Conservation (phyloP, 2,329 filamentous ascomycete species). For the Aspergillus arachidicola region DNA sequence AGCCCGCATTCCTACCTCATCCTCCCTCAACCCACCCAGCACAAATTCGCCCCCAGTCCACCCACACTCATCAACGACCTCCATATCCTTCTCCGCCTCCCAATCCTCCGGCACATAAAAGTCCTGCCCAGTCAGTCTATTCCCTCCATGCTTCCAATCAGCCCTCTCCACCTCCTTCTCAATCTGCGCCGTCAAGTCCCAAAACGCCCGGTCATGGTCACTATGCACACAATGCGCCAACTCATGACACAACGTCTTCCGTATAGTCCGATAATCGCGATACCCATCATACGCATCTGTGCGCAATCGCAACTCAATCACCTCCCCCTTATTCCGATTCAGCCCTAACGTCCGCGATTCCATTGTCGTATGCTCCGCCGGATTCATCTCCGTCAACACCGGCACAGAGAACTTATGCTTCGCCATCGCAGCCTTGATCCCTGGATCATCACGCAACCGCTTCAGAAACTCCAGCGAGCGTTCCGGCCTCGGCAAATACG, state of each 20-base stretch:
- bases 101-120: slow-evolving; percentile 63
- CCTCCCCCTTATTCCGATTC: slow-evolving; percentile 84
- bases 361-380: slow-evolving; percentile 76
- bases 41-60: slow-evolving; percentile 82
- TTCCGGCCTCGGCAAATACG: slow-evolving; percentile 74
- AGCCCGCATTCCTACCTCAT: slow-evolving; percentile 39
- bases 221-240: slow-evolving; percentile 88
- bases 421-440: slow-evolving; percentile 81
- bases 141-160: slow-evolving; percentile 76
- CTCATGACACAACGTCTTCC: slow-evolving; percentile 92
- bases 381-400: slow-evolving; percentile 94
- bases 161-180: slow-evolving; percentile 80
- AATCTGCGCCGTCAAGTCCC: slow-evolving; percentile 84
- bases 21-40: slow-evolving; percentile 58
- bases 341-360: slow-evolving; percentile 82
- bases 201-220: slow-evolving; percentile 84
- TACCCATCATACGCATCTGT: slow-evolving; percentile 95
- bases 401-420: slow-evolving; percentile 83
- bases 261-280: slow-evolving; percentile 86
- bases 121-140: slow-evolving; percentile 60
- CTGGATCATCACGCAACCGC: slow-evolving; percentile 77
- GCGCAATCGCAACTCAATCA: slow-evolving; percentile 85
- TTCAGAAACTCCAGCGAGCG: slow-evolving; percentile 72
- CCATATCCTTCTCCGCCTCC: slow-evolving; percentile 53
- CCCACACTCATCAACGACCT: slow-evolving; percentile 69